phyloP scores from a whole-genome alignment of 257 asterid genomes.

The Coffea canephora region DNA sequence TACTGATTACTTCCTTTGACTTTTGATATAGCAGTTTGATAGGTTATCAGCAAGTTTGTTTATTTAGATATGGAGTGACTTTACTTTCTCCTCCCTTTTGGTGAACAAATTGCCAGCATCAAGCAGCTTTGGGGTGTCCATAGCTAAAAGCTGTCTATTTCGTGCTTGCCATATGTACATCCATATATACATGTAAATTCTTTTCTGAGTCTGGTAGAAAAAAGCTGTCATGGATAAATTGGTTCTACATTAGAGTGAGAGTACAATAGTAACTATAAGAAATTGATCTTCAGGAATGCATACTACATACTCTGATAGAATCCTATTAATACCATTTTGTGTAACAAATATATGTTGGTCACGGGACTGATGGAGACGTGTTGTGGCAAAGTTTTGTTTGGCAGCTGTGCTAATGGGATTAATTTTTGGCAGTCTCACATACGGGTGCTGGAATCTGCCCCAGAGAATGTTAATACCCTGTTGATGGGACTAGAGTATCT shows the following conservation, averaged over 20 bases:
- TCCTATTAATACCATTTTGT: background rate
- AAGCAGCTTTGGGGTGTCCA: background rate
- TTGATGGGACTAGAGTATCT: slow-evolving; percentile 89
- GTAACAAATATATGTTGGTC: background rate
- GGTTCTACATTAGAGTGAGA: background rate
- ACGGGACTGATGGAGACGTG: too few species aligned
- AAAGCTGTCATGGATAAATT: background rate
- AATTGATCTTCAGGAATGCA: slow-evolving; percentile 1
- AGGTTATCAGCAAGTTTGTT: background rate
- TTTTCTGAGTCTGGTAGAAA: background rate
- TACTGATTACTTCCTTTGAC: background rate
- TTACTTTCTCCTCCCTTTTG: background rate
- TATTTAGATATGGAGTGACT: background rate
- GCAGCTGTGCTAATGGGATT: slow-evolving; percentile 8
- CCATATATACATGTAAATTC: background rate
- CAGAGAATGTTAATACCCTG: slow-evolving; percentile 66
- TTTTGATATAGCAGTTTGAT: background rate
- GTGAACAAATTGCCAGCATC: background rate
- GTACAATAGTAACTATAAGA: background rate
- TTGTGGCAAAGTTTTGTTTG: background rate
- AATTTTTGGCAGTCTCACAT: slow-evolving; percentile 68
- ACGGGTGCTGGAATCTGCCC: slow-evolving; percentile 74
- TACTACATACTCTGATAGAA: too few species aligned
- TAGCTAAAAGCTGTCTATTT: background rate
- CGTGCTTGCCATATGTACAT: background rate